Percentiles rank a stretch among this genome's conserved stretches.
phyloP scores from a whole-genome alignment of 2,329 filamentous ascomycete species.

The Biscogniauxia mediterranea region DNA sequence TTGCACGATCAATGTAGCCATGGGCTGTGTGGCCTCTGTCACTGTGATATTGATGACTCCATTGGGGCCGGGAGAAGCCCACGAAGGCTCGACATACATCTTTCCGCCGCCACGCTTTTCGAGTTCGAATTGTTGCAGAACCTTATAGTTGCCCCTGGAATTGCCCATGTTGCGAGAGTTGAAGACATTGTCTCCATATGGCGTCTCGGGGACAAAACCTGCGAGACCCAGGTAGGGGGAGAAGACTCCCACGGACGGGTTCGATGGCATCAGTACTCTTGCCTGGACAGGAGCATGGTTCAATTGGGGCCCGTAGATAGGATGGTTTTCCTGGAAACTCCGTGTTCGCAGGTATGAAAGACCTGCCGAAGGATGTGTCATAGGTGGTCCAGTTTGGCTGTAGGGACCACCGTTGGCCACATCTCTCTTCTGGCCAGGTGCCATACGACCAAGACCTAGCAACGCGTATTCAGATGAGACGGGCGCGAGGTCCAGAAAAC shows the following conservation, averaged over 20 bases:
- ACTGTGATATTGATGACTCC: constrained; percentile 49
- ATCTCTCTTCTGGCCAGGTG: constrained; percentile 22
- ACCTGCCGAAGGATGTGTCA: constrained; percentile 61
- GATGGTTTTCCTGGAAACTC: constrained; percentile 57
- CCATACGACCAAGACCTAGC: constrained; percentile 27
- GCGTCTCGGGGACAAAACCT: constrained; percentile 50
- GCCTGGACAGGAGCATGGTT: constrained; percentile 47
- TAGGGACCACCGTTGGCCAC: constrained; percentile 40
- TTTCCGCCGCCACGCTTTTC: constrained; percentile 52
- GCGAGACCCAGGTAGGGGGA: constrained; percentile 51
- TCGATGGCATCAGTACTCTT: constrained; percentile 49
- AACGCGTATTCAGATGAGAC: constrained; percentile 34
- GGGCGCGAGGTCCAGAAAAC: constrained; percentile 62
- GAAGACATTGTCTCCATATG: constrained; percentile 43
- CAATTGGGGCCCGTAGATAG: constrained; percentile 58
- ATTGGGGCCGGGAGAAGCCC: constrained; percentile 48
- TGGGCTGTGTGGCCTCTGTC: constrained; percentile 34
- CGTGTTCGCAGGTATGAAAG: constrained; percentile 59
- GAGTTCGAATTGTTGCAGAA: constrained; percentile 45
- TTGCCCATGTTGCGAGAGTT: constrained; percentile 24
- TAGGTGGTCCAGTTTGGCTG: constrained; percentile 53
- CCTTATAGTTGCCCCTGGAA: constrained; percentile 22
- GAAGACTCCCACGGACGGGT: constrained; percentile 17
- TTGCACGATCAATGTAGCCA: constrained; percentile 44
- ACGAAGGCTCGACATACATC: constrained; percentile 50